Percentiles rank a stretch among this genome's conserved stretches.
phyloP scores from a whole-genome alignment of 192 early-diverging fungal species.

The Linnemannia schmuckeri region DNA sequence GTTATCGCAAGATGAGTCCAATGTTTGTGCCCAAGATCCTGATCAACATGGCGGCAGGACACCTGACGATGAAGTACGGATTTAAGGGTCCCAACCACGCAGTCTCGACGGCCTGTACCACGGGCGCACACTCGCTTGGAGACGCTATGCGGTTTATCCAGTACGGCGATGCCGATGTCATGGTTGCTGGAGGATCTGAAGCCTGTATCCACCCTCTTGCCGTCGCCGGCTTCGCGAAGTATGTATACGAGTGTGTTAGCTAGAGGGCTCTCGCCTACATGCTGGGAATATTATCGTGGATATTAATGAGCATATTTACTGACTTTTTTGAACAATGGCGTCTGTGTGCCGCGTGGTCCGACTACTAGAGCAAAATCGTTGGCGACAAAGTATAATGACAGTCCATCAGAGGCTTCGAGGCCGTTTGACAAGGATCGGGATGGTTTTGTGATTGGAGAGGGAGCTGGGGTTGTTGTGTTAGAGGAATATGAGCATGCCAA shows the following conservation, averaged over 20 bases:
- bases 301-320: neutral
- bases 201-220: constrained; percentile 87
- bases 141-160: constrained; percentile 95
- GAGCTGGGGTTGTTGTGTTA: constrained; percentile 88
- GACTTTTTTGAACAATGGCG: neutral
- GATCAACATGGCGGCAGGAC: constrained; percentile 96
- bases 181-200: constrained; percentile 94
- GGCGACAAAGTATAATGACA: constrained; percentile 83
- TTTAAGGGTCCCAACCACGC: constrained; percentile 92
- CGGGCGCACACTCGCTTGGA: constrained; percentile 95
- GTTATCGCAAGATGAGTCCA: constrained; percentile 83
- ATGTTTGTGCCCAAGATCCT: constrained; percentile 93
- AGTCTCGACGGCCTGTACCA: constrained; percentile 94
- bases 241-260: constrained; percentile 6
- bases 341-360: neutral
- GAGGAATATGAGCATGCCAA: constrained; percentile 93
- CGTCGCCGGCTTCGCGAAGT: constrained; percentile 91
- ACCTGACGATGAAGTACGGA: constrained; percentile 91
- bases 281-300: no score
- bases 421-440: constrained; percentile 90
- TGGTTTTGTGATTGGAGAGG: constrained; percentile 97
- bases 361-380: constrained; percentile 81
- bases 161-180: constrained; percentile 94
- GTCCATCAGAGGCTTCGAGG: constrained; percentile 83
- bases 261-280: no score